Conservation (phyloP, 495 filamentous ascomycete species). For the Neurospora sp. region DNA sequence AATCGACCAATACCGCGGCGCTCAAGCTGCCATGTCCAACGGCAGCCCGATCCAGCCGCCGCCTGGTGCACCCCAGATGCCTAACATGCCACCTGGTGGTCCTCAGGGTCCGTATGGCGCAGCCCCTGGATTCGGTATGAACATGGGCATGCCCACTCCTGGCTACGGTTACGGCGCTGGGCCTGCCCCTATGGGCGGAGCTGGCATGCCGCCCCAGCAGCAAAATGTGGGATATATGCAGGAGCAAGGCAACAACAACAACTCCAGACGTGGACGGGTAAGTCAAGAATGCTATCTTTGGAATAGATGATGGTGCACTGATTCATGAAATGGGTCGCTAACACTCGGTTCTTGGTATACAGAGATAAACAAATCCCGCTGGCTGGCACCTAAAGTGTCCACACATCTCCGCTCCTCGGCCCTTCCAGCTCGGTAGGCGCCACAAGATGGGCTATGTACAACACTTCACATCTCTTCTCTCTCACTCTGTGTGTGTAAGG, state of each 20-base stretch:
- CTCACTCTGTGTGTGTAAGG: neutral
- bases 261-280: constrained; percentile 43
- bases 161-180: constrained; percentile 32
- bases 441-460: neutral
- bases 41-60: constrained; percentile 38
- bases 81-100: constrained; percentile 14
- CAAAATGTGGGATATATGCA: constrained; percentile 37
- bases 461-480: neutral
- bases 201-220: constrained; percentile 2
- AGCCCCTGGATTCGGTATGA: constrained; percentile 39
- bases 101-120: constrained; percentile 28
- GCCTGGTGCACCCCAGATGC: constrained; percentile 18
- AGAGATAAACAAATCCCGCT: neutral
- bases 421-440: neutral
- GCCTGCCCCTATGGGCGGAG: constrained; percentile 5
- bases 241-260: constrained; percentile 27
- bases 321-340: neutral
- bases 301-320: neutral
- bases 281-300: constrained; percentile 14
- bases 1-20: constrained; percentile 38
- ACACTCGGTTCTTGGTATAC: neutral
- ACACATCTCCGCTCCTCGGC: neutral
- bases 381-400: neutral
- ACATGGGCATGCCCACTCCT: constrained; percentile 35
- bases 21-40: constrained; percentile 25